phyloP scores from a whole-genome alignment of 2,329 filamentous ascomycete genomes.

The Aspergillus fischeri region DNA sequence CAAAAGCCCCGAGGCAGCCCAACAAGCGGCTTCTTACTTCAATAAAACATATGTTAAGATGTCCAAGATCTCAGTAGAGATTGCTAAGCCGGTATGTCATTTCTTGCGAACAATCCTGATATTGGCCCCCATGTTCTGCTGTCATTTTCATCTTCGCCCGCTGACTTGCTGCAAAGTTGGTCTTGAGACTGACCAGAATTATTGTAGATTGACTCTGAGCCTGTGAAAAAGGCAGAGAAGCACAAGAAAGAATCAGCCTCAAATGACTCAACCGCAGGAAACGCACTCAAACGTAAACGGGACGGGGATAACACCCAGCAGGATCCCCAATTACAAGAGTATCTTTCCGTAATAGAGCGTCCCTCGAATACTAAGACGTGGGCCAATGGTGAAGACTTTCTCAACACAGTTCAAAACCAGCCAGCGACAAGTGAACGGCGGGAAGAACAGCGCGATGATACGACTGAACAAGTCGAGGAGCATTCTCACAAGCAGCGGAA shows the following conservation, averaged over 20 bases:
- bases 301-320: conserved; percentile 56
- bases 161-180: conserved; percentile 35
- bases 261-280: conserved; percentile 18
- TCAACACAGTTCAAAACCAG: conserved; percentile 20
- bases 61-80: conserved; percentile 87
- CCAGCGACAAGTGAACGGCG: conserved; percentile 18
- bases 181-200: conserved; percentile 38
- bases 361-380: conserved; percentile 62
- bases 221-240: conserved; percentile 22
- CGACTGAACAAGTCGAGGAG: conserved; percentile 20
- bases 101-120: conserved; percentile 7
- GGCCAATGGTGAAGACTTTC: conserved; percentile 51
- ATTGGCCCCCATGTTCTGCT: conserved; percentile 7
- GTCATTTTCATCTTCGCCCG: conserved; percentile 26
- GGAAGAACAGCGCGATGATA: conserved; percentile 17
- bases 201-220: conserved; percentile 39
- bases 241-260: conserved; percentile 19
- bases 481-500: conserved; percentile 42
- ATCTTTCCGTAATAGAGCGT: conserved; percentile 74
- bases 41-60: conserved; percentile 93
- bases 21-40: conserved; percentile 86
- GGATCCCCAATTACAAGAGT: conserved; percentile 82
- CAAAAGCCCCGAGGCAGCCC: conserved; percentile 74
- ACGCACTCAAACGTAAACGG: conserved; percentile 39
- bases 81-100: conserved; percentile 70